Conservation (phyloP, 2,329 filamentous ascomycete species). For the Diaporthe eres region DNA sequence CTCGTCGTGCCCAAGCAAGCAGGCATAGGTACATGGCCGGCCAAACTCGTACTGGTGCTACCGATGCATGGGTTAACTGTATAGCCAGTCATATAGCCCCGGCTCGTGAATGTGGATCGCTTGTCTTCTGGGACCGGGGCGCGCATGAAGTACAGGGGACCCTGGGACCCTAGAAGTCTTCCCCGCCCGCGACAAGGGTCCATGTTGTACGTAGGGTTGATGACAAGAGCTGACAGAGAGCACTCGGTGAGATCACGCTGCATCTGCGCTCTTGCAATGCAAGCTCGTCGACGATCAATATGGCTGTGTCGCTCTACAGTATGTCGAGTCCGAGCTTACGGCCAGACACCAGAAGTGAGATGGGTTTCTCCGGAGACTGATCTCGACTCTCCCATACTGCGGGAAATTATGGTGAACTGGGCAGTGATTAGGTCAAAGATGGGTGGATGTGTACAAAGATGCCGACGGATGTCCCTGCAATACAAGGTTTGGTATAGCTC, state of each 20-base stretch:
- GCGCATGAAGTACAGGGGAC: constrained; percentile 16
- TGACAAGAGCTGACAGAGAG: constrained; percentile 23
- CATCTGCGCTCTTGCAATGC: not conserved
- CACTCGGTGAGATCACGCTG: constrained; percentile 27
- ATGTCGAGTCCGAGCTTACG: constrained; percentile 15
- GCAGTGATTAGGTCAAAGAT: not conserved
- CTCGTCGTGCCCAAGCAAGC: not conserved
- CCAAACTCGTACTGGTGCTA: constrained; percentile 21
- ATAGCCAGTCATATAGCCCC: constrained; percentile 14
- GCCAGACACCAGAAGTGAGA: not conserved
- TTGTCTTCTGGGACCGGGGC: constrained; percentile 24
- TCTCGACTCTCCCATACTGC: not conserved
- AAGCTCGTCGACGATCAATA: constrained; percentile 1
- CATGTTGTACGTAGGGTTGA: constrained; percentile 30
- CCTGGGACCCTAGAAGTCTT: constrained; percentile 20
- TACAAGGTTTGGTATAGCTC: constrained; percentile 18
- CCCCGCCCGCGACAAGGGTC: constrained; percentile 23
- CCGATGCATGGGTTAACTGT: constrained; percentile 22
- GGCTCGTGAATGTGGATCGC: constrained; percentile 19
- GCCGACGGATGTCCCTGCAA: constrained; percentile 31
- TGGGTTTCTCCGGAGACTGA: not conserved
- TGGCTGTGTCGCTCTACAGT: constrained; percentile 15
- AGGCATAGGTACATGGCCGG: not conserved
- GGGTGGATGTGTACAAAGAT: constrained; percentile 23
- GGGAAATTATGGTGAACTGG: not conserved